Evolutionary conservation across 495 filamentous ascomycete species (phyloP), one percentile per base, ranked within the genome.

Genomic region (Bacidia gigantensis): DNA sequence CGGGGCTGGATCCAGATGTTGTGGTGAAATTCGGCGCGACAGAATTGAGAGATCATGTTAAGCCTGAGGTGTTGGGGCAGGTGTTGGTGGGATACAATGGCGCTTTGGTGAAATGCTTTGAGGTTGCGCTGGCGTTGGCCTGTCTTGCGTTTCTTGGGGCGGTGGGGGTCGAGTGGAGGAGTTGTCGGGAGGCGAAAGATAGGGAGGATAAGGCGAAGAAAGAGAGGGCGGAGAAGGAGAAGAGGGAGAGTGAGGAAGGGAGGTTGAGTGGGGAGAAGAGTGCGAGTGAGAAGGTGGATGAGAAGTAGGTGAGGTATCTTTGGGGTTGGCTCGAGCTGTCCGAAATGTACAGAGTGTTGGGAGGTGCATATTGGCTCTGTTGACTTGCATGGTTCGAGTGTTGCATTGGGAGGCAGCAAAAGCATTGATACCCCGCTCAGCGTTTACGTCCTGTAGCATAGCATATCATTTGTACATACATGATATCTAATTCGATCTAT

Each of bases 21-120:
- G 74, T 84, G 22, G 65, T 81, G 18, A 67, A 61, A 17, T 65
- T 71, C 12, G 82, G 82, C 3, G 82, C 79, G 0, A 82, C 82
- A 0, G 70, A 76, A n/a, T 56, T 78, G 3, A 47, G 64, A 17
- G 53, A 68, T 0, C 54, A 65, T 0, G 72, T 82, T 0, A 65
- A 72, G 0, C 55, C 66, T 0, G 61, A 73, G 26, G 67, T 69
- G 49, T 56, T 71, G 3, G 12, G 20, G 2, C 53, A 51, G 0
- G 69, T 84, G 1, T 60, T 77, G 18, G 42, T 62, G 0, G 71
- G 71, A 0, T 87, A 86, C 58, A 85, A 82, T 56, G 60, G 64
- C 18, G 80, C 78, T 9, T 62, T 81, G 29, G 67, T 63, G 2
- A 61, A 67, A 11, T 73, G 78, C 5, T 84, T 80, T 55, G 55